phyloP scores from a whole-genome alignment of 305 asterid genomes.

The Solanum hybrid region DNA sequence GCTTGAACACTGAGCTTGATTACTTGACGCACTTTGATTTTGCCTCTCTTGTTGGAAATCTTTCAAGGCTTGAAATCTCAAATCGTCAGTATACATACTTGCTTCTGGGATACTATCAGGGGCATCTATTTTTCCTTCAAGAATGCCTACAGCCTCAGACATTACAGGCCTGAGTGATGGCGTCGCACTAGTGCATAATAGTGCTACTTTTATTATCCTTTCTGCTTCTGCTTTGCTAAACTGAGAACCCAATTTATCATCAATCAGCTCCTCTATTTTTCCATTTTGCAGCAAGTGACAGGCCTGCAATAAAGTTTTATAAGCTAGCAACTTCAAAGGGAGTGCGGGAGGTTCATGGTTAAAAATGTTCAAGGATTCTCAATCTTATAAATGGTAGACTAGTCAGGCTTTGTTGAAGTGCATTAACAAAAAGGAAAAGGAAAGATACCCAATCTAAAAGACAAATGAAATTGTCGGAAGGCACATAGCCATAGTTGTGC shows the following conservation, averaged over 20 bases:
- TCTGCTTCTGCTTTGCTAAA: conserved; percentile 45
- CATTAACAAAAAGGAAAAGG: background rate
- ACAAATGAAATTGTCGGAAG: conserved; percentile 50
- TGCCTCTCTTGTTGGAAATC: conserved; percentile 52
- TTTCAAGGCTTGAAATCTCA: conserved; percentile 66
- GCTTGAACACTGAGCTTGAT: background rate
- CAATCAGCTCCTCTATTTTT: conserved; percentile 49
- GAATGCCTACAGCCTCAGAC: conserved; percentile 79
- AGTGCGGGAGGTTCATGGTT: background rate
- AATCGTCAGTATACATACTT: conserved; percentile 40
- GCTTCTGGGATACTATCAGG: conserved; percentile 47
- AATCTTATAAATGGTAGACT: background rate
- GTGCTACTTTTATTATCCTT: conserved; percentile 51
- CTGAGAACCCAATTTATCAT: conserved; percentile 33
- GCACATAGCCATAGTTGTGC: conserved; percentile 72
- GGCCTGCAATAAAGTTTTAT: conserved; percentile 39
- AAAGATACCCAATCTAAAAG: conserved; percentile 78
- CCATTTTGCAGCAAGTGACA: conserved; percentile 51
- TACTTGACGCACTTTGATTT: conserved; percentile 19
- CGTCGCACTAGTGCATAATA: conserved; percentile 66
- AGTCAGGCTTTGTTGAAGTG: background rate
- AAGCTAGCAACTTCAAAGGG: background rate
- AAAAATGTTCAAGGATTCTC: background rate
- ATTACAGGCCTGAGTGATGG: conserved; percentile 79
- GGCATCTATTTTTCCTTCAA: conserved; percentile 49